These are phyloP conservation scores for Elymus sibiricus DNA, from an alignment of 176 grass and related monocot species.

Conservation along the genomic window DNA sequence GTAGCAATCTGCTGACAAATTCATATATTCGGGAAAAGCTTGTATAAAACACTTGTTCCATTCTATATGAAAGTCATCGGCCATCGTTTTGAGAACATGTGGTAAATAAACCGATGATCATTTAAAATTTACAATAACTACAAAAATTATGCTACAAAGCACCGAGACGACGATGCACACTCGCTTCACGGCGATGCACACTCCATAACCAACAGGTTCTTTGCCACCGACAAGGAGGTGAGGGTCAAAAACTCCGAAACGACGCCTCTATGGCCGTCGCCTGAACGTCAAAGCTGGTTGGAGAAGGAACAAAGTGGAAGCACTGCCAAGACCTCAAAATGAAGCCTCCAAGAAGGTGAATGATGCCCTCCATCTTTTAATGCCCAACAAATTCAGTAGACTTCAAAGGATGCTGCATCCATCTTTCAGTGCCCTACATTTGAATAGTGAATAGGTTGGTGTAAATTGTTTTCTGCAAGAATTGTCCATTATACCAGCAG, in stretches of 20 bases:
- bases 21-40: background rate
- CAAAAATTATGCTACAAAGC: background rate
- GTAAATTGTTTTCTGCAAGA: background rate
- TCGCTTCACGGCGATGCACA: background rate
- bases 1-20: background rate
- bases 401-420: background rate
- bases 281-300: background rate
- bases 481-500: background rate
- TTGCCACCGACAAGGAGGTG: background rate
- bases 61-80: background rate
- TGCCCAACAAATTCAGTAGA: background rate
- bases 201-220: background rate
- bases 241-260: background rate
- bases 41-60: background rate
- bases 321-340: background rate
- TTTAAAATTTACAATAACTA: background rate
- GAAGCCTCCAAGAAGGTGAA: background rate
- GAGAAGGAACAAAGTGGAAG: background rate
- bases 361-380: background rate
- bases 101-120: background rate
- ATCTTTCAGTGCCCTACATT: background rate
- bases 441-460: background rate
- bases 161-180: background rate
- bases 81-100: background rate
- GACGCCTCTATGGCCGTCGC: background rate